Evolutionary conservation across 2,329 filamentous ascomycete genomes (phyloP).

Genomic region (Calonectria hawksworthii): DNA sequence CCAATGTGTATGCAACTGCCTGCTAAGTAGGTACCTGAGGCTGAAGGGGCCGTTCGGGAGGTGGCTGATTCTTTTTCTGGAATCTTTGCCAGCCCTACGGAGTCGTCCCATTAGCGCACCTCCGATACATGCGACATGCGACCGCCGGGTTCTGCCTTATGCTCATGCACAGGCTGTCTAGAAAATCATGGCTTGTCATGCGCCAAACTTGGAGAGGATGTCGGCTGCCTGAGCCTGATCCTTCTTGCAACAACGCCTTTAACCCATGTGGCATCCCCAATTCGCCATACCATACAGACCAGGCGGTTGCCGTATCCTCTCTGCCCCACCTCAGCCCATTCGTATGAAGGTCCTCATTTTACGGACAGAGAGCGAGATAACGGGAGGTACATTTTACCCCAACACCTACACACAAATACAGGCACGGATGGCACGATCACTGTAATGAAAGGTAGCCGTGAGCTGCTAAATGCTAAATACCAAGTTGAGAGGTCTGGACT

Average conservation of each 20-base stretch:
- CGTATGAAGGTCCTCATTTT: neutral
- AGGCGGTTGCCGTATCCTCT: neutral
- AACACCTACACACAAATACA: neutral
- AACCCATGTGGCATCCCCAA: neutral
- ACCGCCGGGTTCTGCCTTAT: slow-evolving; percentile 7
- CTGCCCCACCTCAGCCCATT: slow-evolving; percentile 14
- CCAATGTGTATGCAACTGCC: slow-evolving; percentile 5
- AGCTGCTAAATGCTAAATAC: neutral
- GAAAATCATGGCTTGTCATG: neutral
- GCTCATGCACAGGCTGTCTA: neutral
- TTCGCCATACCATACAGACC: neutral
- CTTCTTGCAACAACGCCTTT: neutral
- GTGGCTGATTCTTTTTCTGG: slow-evolving; percentile 23
- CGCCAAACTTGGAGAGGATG: neutral
- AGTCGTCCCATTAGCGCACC: slow-evolving; percentile 11
- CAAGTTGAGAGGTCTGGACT: slow-evolving; percentile 14
- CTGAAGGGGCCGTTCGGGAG: neutral
- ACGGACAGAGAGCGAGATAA: neutral
- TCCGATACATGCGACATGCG: slow-evolving; percentile 13
- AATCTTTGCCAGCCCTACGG: slow-evolving; percentile 19
- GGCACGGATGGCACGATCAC: neutral
- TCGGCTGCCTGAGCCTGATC: slow-evolving; percentile 10
- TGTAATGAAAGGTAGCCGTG: neutral
- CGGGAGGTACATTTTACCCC: neutral
- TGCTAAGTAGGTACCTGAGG: neutral